Conservation (phyloP, 768 basidiomycete genomes). For the Tremella yokohamensis region DNA sequence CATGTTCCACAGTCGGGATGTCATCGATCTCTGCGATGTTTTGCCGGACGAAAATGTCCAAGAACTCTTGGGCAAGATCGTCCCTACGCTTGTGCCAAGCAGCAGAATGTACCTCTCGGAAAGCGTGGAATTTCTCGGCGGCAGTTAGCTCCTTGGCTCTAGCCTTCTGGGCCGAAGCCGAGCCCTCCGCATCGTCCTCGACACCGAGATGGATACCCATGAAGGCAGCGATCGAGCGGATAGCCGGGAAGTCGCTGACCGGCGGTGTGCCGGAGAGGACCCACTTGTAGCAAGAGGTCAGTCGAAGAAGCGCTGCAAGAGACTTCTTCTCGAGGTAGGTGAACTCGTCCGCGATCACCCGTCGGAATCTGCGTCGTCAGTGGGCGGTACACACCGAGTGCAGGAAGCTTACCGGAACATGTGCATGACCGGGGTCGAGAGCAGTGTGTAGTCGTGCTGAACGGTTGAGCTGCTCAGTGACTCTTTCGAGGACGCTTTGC, state of each 20-base stretch:
- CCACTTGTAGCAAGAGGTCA: constrained; percentile 80
- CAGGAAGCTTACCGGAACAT: constrained; percentile 61
- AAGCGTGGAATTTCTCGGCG: constrained; percentile 91
- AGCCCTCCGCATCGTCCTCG: constrained; percentile 79
- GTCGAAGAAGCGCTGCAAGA: constrained; percentile 69
- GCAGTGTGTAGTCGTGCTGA: constrained; percentile 68
- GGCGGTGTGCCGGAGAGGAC: constrained; percentile 96
- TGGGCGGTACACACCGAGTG: background rate
- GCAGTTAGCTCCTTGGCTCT: constrained; percentile 79
- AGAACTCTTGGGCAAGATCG: constrained; percentile 64
- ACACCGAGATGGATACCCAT: constrained; percentile 86
- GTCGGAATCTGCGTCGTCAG: constrained; percentile 60
- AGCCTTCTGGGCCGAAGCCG: constrained; percentile 70
- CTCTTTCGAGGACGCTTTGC: constrained; percentile 23
- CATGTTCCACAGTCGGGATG: constrained; percentile 70
- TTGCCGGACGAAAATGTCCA: constrained; percentile 55
- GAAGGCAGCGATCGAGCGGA: constrained; percentile 87
- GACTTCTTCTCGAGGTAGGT: constrained; percentile 81
- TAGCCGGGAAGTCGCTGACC: constrained; percentile 78
- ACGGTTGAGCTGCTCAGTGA: constrained; percentile 62
- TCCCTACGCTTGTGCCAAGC: constrained; percentile 92
- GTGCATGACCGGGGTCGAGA: constrained; percentile 79
- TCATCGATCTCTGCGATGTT: constrained; percentile 96
- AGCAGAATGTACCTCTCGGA: constrained; percentile 84
- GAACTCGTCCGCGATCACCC: constrained; percentile 89